These are phyloP conservation scores for Phytophthora quininea DNA, from an alignment of 352 stramenopile genomes.

Conservation along the genomic window DNA sequence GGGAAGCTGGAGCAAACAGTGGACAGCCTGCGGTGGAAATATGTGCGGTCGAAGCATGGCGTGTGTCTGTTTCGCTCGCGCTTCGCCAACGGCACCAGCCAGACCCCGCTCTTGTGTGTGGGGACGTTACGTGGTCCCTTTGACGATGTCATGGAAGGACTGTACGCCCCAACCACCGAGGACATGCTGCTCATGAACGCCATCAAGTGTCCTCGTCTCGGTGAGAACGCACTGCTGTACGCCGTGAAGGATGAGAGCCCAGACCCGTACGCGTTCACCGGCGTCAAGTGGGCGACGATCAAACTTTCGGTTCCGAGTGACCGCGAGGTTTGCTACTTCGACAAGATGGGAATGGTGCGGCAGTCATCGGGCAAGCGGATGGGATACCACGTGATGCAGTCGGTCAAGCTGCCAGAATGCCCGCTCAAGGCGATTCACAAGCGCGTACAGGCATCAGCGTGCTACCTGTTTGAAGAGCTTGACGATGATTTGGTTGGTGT, in stretches of 20 bases:
- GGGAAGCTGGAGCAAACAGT: background rate
- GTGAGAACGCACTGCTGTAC: background rate
- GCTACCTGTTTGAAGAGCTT: background rate
- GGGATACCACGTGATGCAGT: background rate
- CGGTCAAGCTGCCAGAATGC: background rate
- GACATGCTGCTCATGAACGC: background rate
- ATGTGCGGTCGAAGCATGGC: background rate
- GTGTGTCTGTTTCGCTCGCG: background rate
- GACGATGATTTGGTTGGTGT: background rate
- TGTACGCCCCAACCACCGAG: background rate
- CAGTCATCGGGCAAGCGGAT: background rate
- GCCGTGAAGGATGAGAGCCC: background rate
- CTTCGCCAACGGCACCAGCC: background rate
- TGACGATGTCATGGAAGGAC: background rate
- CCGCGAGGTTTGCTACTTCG: background rate
- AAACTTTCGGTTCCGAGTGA: background rate
- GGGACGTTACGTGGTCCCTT: background rate
- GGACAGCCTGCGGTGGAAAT: background rate
- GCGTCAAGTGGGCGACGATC: background rate
- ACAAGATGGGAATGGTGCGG: background rate
- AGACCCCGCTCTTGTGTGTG: background rate
- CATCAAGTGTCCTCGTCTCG: background rate
- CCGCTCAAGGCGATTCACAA: background rate
- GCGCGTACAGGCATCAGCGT: background rate
- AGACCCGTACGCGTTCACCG: background rate